Evolutionary conservation across 345 rosid genomes (phyloP).

Genomic region (Triadica sebifera): DNA sequence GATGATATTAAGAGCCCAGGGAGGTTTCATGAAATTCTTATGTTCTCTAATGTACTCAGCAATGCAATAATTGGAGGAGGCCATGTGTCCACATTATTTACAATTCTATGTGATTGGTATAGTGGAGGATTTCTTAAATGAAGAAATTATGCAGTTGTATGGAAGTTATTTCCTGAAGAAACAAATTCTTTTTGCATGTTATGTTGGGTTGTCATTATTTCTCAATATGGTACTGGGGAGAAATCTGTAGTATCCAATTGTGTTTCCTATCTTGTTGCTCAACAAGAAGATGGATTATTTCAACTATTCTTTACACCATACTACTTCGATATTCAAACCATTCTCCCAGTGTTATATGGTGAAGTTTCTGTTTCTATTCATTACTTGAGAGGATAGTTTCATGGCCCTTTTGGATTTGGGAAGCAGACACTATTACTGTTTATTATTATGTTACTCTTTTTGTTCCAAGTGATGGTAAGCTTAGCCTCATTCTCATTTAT

Average conservation of each 20-base stretch:
- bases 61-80: conserved; percentile 25
- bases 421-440: conserved; percentile 55
- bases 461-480: conserved; percentile 52
- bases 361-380: conserved; percentile 40
- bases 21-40: conserved; percentile 29
- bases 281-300: conserved; percentile 38
- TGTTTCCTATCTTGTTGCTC: conserved; percentile 44
- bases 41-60: conserved; percentile 27
- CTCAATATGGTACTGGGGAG: conserved; percentile 37
- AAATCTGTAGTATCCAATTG: conserved; percentile 28
- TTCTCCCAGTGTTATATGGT: conserved; percentile 36
- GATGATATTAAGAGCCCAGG: conserved; percentile 34
- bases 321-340: conserved; percentile 33
- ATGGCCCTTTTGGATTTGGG: conserved; percentile 49
- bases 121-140: conserved; percentile 32
- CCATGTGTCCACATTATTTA: conserved; percentile 20
- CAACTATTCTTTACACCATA: conserved; percentile 30
- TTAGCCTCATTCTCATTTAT: conserved; percentile 29
- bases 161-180: conserved; percentile 34
- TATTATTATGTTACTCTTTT: conserved; percentile 49
- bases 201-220: conserved; percentile 29
- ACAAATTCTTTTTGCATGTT: conserved; percentile 20
- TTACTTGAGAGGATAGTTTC: conserved; percentile 46
- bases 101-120: conserved; percentile 33
- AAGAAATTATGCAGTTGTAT: conserved; percentile 31